phyloP scores from a whole-genome alignment of 148 eudicot species.

The Cornus suecica region DNA sequence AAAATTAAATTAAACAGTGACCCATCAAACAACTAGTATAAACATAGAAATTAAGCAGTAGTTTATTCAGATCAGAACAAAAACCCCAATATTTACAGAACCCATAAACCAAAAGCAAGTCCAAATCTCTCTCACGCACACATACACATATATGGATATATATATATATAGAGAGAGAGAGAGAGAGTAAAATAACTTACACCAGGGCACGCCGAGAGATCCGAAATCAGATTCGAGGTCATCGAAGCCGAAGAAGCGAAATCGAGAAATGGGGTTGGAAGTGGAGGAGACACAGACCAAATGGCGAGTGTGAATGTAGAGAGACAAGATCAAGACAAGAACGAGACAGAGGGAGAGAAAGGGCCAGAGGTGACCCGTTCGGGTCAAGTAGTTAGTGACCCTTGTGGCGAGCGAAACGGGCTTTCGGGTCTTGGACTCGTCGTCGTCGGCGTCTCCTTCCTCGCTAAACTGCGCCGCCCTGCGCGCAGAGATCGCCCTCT shows the following conservation, averaged over 20 bases:
- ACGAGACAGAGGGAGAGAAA: slow-evolving; percentile 34
- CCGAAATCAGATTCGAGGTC: slow-evolving; percentile 77
- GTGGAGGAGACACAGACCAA: slow-evolving; percentile 52
- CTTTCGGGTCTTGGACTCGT: slow-evolving; percentile 81
- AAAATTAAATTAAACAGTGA: background rate
- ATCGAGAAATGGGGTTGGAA: slow-evolving; percentile 42
- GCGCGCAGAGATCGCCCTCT: slow-evolving; percentile 55
- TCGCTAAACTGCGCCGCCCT: slow-evolving; percentile 30
- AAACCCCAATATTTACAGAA: background rate
- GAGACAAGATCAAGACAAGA: slow-evolving; percentile 36
- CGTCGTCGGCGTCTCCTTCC: slow-evolving; percentile 29
- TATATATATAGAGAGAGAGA: slow-evolving; percentile 3
- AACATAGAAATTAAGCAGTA: background rate
- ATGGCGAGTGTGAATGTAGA: slow-evolving; percentile 46
- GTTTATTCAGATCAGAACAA: background rate
- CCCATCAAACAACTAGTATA: background rate
- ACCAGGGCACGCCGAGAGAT: slow-evolving; percentile 91
- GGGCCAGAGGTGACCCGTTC: slow-evolving; percentile 60
- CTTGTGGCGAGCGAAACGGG: slow-evolving; percentile 40
- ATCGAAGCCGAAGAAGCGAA: slow-evolving; percentile 63
- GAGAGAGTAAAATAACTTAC: slow-evolving; percentile 36
- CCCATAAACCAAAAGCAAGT: background rate
- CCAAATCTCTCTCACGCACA: background rate
- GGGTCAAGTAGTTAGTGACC: slow-evolving; percentile 49
- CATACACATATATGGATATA: background rate